These are phyloP conservation scores for Apiotrichum montevideense DNA, from an alignment of 1,284 basidiomycete species.

Conservation along the genomic window DNA sequence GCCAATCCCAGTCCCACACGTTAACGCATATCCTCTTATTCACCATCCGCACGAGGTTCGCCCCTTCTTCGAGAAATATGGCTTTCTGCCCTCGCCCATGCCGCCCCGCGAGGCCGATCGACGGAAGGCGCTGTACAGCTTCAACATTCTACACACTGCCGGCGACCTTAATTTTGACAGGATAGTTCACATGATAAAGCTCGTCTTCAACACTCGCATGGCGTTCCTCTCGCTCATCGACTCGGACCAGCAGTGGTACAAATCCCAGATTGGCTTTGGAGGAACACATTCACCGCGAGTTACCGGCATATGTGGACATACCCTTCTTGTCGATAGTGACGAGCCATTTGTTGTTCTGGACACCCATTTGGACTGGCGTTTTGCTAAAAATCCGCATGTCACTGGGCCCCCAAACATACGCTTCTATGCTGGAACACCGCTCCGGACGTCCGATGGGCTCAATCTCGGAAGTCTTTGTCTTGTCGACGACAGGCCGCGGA, in stretches of 20 bases:
- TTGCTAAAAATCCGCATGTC: slow-evolving; percentile 66
- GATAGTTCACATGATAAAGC: slow-evolving; percentile 77
- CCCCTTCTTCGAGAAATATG: slow-evolving; percentile 35
- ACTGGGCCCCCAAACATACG: slow-evolving; percentile 61
- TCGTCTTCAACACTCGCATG: slow-evolving; percentile 85
- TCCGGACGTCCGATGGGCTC: slow-evolving; percentile 80
- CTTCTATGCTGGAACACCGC: slow-evolving; percentile 87
- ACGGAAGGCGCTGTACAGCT: slow-evolving; percentile 67
- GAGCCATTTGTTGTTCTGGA: slow-evolving; percentile 85
- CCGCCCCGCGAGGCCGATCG: slow-evolving; percentile 75
- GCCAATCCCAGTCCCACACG: slow-evolving; percentile 5
- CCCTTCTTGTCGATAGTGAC: slow-evolving; percentile 55
- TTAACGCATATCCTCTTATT: not conserved
- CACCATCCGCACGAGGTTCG: slow-evolving; percentile 2
- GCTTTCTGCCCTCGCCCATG: slow-evolving; percentile 72
- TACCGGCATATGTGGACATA: slow-evolving; percentile 12
- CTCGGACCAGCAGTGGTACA: slow-evolving; percentile 78
- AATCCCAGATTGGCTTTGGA: slow-evolving; percentile 68
- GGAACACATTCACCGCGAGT: slow-evolving; percentile 1
- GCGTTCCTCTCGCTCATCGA: slow-evolving; percentile 75
- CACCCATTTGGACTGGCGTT: slow-evolving; percentile 77
- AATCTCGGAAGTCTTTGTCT: slow-evolving; percentile 85
- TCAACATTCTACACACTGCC: slow-evolving; percentile 78
- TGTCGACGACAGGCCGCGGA: slow-evolving; percentile 74
- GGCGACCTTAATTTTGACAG: slow-evolving; percentile 86